Evolutionary conservation across 192 early-diverging fungal species (phyloP).

Genomic region (Gonapodya sp.): DNA sequence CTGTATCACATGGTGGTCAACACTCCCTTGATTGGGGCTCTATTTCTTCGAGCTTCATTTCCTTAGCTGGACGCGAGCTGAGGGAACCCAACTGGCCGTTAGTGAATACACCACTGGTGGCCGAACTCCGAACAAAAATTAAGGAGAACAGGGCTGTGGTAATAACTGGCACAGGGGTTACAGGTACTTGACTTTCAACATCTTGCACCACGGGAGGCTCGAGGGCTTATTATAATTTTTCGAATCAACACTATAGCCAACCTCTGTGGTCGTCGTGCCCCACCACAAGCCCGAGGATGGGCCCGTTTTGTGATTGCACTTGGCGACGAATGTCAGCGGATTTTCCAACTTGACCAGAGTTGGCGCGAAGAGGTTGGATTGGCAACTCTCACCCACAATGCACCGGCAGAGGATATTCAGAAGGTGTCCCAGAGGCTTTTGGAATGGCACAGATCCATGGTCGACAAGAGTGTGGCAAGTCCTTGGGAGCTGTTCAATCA

Average conservation of each 20-base stretch:
- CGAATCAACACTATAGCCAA: background rate
- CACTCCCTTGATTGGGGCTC: background rate
- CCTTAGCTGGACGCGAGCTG: background rate
- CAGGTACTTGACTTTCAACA: background rate
- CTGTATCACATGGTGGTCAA: background rate
- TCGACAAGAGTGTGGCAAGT: background rate
- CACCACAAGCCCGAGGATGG: background rate
- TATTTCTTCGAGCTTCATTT: background rate
- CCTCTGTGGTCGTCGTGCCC: background rate
- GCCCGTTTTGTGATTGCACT: background rate
- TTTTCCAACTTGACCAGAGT: background rate
- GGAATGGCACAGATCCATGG: conserved; percentile 1
- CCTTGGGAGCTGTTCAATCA: background rate
- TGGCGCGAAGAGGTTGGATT: background rate
- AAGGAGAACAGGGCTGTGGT: background rate
- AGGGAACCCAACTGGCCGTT: background rate
- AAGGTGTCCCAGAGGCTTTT: background rate
- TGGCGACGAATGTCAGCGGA: background rate
- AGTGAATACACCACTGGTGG: background rate
- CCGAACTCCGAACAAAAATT: background rate
- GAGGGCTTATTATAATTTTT: no score
- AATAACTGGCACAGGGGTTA: background rate
- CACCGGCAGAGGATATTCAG: background rate
- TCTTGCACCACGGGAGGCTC: no score
- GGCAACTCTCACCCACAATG: background rate